Base-by-base conservation (phyloP, 345 rosid genomes). In the Rhizophora apiculata region DNA sequence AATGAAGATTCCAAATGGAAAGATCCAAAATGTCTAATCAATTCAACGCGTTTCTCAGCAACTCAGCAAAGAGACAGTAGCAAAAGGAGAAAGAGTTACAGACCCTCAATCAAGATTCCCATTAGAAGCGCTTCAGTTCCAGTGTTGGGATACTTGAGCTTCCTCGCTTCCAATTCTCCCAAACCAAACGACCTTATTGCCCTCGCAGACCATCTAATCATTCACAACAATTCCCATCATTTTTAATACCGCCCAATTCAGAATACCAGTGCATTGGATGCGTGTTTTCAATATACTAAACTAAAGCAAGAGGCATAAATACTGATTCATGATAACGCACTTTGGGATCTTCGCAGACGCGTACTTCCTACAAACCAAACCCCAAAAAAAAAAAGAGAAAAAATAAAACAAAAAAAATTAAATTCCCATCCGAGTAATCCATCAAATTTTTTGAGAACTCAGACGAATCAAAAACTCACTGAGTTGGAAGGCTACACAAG, bases 81-180 rank as follows among this genome's bases (percentile, higher is more conserved):
- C 29, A 22, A 26, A 55, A 21, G 29, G 29, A 55, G 16, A 51
- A 34, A 60, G 49, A 34, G 2, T 39, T 11, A 74, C 89, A 74
- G 72, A 91, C 98, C 97, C 84, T 91, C 97, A 22, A 91, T 88
- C 76, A 91, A 81, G 78, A 94, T 86, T 68, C 98, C 98, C 93
- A 87, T 83, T 21, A 94, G 84, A 80, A 94, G 83, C 7, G 92
- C 83, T 83, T 94, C 98, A 1, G 95, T 89, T 19, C 97, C 96
- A 0, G 95, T 85, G 55, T 62, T 79, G 1, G 93, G 91, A 84
- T 94, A 89, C 84, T 91, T 89, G 69, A 94, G 78, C 80, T 94
- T 94, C 91, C 93, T 91, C 27, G 97, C 91, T 67, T 94, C 96
- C 86, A 91, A 67, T 75, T 88, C 89, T 46, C 81, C 98, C 88